Evolutionary conservation across 2,329 filamentous ascomycete species (phyloP).

Genomic region (Simplicillium aogashimaense): DNA sequence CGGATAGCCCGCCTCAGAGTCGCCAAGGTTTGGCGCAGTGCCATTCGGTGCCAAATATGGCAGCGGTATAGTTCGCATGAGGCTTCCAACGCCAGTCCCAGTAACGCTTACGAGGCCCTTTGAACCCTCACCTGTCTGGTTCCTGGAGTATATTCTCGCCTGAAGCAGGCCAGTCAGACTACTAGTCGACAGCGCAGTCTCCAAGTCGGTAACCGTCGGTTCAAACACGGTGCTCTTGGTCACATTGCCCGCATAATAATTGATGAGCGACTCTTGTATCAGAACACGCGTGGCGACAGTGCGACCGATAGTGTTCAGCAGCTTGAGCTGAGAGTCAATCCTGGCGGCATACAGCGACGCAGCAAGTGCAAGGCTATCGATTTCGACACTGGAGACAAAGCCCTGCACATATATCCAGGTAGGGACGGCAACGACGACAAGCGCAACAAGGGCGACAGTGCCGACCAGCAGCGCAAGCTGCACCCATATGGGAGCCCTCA

Average conservation of each 20-base stretch:
- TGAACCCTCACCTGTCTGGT: constrained; percentile 42
- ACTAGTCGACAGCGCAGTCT: constrained; percentile 57
- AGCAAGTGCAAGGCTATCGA: constrained; percentile 60
- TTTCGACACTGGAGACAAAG: constrained; percentile 41
- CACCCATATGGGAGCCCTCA: constrained; percentile 81
- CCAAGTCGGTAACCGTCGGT: constrained; percentile 52
- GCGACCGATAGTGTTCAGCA: constrained; percentile 66
- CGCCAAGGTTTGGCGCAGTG: constrained; percentile 47
- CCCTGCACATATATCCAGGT: constrained; percentile 52
- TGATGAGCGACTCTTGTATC: constrained; percentile 41
- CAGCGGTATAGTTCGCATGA: constrained; percentile 39
- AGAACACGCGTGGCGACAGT: constrained; percentile 60
- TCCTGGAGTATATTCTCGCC: constrained; percentile 61
- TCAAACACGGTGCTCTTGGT: constrained; percentile 47
- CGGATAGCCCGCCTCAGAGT: constrained; percentile 58
- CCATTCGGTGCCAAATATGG: constrained; percentile 54
- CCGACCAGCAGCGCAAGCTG: constrained; percentile 78
- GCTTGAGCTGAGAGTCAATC: constrained; percentile 65
- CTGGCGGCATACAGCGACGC: constrained; percentile 82
- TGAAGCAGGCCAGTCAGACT: constrained; percentile 54
- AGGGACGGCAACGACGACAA: constrained; percentile 72
- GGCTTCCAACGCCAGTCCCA: constrained; percentile 22
- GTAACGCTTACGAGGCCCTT: constrained; percentile 58
- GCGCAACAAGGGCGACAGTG: constrained; percentile 60
- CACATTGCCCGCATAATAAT: constrained; percentile 46